Evolutionary conservation across 2,329 filamentous ascomycete species (phyloP).

Genomic region (Colletotrichum sp.): DNA sequence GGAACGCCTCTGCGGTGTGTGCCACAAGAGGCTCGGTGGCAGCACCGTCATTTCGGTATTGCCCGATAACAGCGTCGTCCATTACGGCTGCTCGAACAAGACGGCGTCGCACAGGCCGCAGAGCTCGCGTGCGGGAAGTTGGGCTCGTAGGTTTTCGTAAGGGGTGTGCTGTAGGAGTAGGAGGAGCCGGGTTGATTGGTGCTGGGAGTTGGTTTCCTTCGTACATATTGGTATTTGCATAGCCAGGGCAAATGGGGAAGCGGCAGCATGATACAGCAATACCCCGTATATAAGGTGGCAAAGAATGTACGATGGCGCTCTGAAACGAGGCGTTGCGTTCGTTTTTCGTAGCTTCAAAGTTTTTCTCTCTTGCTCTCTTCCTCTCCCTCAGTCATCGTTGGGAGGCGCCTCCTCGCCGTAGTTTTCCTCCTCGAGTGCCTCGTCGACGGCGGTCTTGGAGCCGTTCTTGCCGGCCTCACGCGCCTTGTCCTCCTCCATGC

Average conservation of each 20-base stretch:
- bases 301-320: conserved; percentile 13
- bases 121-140: conserved; percentile 36
- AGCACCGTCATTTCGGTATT: conserved; percentile 87
- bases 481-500: conserved; percentile 76
- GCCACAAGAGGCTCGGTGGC: conserved; percentile 89
- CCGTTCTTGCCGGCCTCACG: conserved; percentile 39
- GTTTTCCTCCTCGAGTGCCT: conserved; percentile 72
- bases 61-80: conserved; percentile 81
- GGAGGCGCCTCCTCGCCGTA: conserved; percentile 84
- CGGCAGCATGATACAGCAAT: conserved; percentile 29
- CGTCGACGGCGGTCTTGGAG: conserved; percentile 42
- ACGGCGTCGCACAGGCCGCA: conserved; percentile 43
- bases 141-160: conserved; percentile 39
- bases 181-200: background rate
- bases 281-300: conserved; percentile 26
- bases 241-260: conserved; percentile 21
- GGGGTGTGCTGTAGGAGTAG: conserved; percentile 18
- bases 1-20: conserved; percentile 89
- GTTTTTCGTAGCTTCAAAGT: background rate
- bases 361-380: background rate
- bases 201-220: conserved; percentile 7
- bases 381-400: conserved; percentile 57
- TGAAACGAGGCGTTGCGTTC: background rate
- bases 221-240: conserved; percentile 27
- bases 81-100: conserved; percentile 76